Base-by-base conservation (phyloP, 2,329 filamentous ascomycete species). In the Podosphaera fusca region DNA sequence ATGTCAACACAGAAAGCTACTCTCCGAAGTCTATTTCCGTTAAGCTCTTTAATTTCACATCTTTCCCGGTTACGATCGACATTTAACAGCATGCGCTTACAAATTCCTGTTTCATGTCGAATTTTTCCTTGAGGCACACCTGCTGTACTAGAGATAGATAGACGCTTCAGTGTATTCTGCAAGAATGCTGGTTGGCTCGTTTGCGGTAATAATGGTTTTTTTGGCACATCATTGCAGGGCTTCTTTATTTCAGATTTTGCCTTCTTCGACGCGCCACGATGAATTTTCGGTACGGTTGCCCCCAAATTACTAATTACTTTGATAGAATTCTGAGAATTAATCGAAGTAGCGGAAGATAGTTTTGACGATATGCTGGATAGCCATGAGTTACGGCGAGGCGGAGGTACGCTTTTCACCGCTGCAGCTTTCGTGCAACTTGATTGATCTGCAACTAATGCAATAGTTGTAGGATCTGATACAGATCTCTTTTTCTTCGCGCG, bases 1-100 rank as follows among this genome's bases (percentile, higher is more conserved):
- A 98, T 89, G 66, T 98, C 92, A 2, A 98, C 92, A 63, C 87
- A 95, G 66, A 98, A 98, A 0, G 90, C 85, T 0, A 98, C 92
- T 56, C 88, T 80, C 56, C 87, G 79, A 59, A 98, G 70, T 67
- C 92, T 95, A 54, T 80, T 79, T 64, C 83, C 80, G 62, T 88
- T 82, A 52, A 98, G 73, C 62, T 94, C 89, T 3, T 79, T 73
- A 35, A 96, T 80, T 31, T 79, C 76, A 67, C 87, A 94, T 61
- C 92, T 75, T 65, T 90, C 82, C 47, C 92, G 79, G 62, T 83
- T 77, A 7, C 73, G 80, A 67, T 96, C 87, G 50, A 95, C 75
- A 65, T 98, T 98, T 72, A 96, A 73, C 6, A 95, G 75, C 61
- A 75, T 80, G 54, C 92, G 79, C 64, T 89, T 84, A 55, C 89